These are phyloP conservation scores for Pythium graminicola DNA, from an alignment of 352 stramenopile species.

Conservation along the genomic window DNA sequence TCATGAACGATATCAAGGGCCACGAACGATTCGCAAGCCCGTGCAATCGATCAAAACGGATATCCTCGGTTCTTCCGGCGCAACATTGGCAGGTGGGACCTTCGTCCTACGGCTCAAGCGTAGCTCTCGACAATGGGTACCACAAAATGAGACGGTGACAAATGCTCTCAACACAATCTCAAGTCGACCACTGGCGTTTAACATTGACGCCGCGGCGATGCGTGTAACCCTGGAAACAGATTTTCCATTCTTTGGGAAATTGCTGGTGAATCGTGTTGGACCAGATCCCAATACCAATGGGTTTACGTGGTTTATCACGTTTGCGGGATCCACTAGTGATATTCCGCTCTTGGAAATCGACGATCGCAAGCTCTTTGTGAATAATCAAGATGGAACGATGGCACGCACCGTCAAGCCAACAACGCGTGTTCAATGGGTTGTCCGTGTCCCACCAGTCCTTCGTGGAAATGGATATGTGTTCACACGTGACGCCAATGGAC, in stretches of 20 bases:
- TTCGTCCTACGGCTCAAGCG: slow-evolving; percentile 47
- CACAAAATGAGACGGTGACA: slow-evolving; percentile 9
- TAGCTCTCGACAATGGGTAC: slow-evolving; percentile 16
- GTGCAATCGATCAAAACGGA: slow-evolving; percentile 53
- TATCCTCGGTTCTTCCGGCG: slow-evolving; percentile 14
- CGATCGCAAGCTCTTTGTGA: slow-evolving; percentile 18
- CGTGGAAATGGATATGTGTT: slow-evolving; percentile 65
- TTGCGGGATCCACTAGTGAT: slow-evolving; percentile 44
- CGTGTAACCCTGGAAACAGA: slow-evolving; percentile 57
- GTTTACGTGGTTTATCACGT: slow-evolving; percentile 85
- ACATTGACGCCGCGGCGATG: slow-evolving; percentile 38
- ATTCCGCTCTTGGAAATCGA: slow-evolving; percentile 55
- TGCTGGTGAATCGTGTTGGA: slow-evolving; percentile 63
- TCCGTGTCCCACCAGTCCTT: slow-evolving; percentile 46
- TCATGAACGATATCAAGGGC: slow-evolving; percentile 47
- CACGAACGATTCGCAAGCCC: slow-evolving; percentile 62
- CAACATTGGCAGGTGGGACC: slow-evolving; percentile 22
- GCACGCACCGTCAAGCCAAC: not conserved
- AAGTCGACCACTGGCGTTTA: slow-evolving; percentile 45
- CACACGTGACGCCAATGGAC: slow-evolving; percentile 35
- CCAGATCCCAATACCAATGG: slow-evolving; percentile 37
- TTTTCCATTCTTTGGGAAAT: slow-evolving; percentile 51
- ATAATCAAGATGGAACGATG: slow-evolving; percentile 9
- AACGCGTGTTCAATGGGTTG: slow-evolving; percentile 36
- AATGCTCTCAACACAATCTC: slow-evolving; percentile 23